Evolutionary conservation across 495 filamentous ascomycete species (phyloP), one percentile per base, ranked within the genome.

Genomic region (Penicillium pancosmium): DNA sequence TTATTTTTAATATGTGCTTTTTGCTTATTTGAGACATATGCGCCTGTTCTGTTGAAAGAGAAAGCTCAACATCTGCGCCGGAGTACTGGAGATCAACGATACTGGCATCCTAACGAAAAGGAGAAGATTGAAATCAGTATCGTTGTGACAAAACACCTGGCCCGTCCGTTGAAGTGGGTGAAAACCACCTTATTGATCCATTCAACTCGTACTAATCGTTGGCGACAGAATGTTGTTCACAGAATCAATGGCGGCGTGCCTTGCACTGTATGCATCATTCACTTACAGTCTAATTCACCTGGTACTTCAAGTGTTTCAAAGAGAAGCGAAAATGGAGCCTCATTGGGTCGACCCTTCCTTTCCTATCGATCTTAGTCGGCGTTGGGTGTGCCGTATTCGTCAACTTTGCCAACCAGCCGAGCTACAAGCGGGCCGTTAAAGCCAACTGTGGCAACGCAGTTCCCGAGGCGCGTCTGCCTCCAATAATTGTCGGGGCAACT

Each of bases 401-500:
- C 35, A 72, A 66, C 36, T 56, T 73, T 23, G 62, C 59, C 41
- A 62, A 64, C 16, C 65, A 74, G 33, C 58, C 54, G 23, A 56
- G 61, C 27, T 77, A 75, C 36, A 66, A 63, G 46, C 25, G 52
- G 11, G 67, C 54, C 18, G 64, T 59, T 1, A 50, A 57, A 10
- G 60, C 49, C n/a, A 63, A 55, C 4, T 56, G 64, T 36, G 64
- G 66, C 1, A 61, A 52, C 21, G 41, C 67, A 3, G 73, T 75
- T 9, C 69, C 71, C 0, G 73, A 77, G 56, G 72, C 67, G 11
- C 64, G 71, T 13, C 54, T 74, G 2, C 61, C 64, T 6, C 82
- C 83, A 0, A 84, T 85, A 76, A 72, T 75, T 13, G 53, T 80
- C 15, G 82, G 82, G 0, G 80, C 73, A 0, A 27, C 84, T 18